Conservation (phyloP, 441 rosid species). For the Eugenia klotzschiana region DNA sequence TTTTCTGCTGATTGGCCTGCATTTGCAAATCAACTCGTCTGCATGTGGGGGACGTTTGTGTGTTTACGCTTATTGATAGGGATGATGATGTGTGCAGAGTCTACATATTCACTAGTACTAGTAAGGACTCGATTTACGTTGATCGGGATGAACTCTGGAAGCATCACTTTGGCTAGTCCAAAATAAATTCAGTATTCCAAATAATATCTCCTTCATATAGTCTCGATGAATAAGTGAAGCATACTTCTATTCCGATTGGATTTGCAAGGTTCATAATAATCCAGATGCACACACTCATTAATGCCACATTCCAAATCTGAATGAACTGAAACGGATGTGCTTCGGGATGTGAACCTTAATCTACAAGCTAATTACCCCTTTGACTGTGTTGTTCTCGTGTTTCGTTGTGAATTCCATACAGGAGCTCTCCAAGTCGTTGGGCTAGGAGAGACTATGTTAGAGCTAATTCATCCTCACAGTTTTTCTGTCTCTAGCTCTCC, state of each 20-base stretch:
- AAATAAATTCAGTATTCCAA: background rate
- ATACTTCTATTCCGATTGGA: background rate
- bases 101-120: background rate
- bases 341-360: background rate
- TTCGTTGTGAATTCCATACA: no score
- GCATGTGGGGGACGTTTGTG: background rate
- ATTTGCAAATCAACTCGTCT: background rate
- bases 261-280: background rate
- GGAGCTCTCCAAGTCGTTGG: no score
- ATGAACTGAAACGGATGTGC: background rate
- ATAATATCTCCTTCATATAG: background rate
- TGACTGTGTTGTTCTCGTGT: no score
- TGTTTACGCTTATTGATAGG: background rate
- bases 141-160: background rate
- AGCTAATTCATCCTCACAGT: no score
- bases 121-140: background rate
- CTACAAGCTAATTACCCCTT: no score
- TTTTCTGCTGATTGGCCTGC: background rate
- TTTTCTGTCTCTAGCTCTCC: no score
- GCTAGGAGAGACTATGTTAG: no score
- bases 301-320: background rate
- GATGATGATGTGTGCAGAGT: background rate
- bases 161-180: background rate
- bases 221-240: background rate
- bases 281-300: background rate